Conservation (phyloP, 345 rosid genomes). For the Camelina sativa region DNA sequence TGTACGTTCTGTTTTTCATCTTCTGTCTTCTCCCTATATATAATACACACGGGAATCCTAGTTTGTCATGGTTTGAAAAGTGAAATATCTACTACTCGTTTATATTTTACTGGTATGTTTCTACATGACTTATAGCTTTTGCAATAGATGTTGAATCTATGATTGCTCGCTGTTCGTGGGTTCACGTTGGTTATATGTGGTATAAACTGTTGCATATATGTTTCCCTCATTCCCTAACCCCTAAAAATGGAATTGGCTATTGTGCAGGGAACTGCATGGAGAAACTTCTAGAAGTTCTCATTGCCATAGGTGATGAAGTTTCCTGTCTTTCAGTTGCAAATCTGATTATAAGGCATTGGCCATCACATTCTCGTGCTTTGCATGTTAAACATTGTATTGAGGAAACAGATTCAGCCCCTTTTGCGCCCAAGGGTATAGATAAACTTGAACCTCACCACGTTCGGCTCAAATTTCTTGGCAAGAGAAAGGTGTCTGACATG, state of each 20-base stretch:
- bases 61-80: constrained; percentile 15
- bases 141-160: constrained; percentile 8
- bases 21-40: background rate
- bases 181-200: constrained; percentile 15
- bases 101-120: constrained; percentile 15
- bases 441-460: constrained; percentile 83
- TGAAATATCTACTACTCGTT: constrained; percentile 5
- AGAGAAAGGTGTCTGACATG: constrained; percentile 72
- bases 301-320: constrained; percentile 98
- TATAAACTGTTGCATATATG: constrained; percentile 17
- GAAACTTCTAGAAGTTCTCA: constrained; percentile 95
- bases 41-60: background rate
- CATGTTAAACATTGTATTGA: constrained; percentile 77
- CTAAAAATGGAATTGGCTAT: constrained; percentile 19
- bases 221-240: background rate
- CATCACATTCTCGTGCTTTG: constrained; percentile 96
- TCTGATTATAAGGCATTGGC: constrained; percentile 97
- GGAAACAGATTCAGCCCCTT: constrained; percentile 76
- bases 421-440: constrained; percentile 95
- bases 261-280: constrained; percentile 98
- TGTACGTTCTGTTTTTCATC: constrained; percentile 53
- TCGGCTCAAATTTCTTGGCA: constrained; percentile 84
- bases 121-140: constrained; percentile 14
- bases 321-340: constrained; percentile 93
- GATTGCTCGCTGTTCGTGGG: constrained; percentile 14